A percentile compares a stretch with the other conserved stretches of the same genome.
phyloP scores from a whole-genome alignment of 108 stramenopile genomes.

The Nitzschia sp. region DNA sequence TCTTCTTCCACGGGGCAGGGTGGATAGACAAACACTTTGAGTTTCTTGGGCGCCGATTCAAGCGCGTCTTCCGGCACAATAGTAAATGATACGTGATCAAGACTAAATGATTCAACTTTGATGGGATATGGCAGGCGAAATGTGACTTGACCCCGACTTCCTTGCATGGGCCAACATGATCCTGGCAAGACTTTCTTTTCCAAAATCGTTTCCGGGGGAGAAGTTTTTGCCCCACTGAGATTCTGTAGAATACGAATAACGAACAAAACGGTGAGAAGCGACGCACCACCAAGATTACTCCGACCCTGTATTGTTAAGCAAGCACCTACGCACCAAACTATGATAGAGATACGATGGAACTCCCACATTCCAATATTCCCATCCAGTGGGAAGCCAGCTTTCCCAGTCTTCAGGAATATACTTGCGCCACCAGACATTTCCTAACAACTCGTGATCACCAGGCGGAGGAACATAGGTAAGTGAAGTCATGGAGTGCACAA shows the following conservation, averaged over 20 bases:
- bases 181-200: slow-evolving; percentile 40
- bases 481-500: slow-evolving; percentile 40
- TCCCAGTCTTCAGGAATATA: slow-evolving; percentile 82
- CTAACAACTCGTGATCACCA: slow-evolving; percentile 11
- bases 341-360: slow-evolving; percentile 56
- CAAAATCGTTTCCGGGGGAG: slow-evolving; percentile 54
- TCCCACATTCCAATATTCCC: slow-evolving; percentile 48
- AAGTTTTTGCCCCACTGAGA: slow-evolving; percentile 19
- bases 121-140: slow-evolving; percentile 57
- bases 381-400: slow-evolving; percentile 49
- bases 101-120: slow-evolving; percentile 53
- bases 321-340: slow-evolving; percentile 39
- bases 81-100: slow-evolving; percentile 58
- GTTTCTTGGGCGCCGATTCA: slow-evolving; percentile 61
- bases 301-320: background rate
- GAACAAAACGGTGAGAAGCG: slow-evolving; percentile 9
- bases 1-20: slow-evolving; percentile 40
- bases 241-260: slow-evolving; percentile 7
- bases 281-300: slow-evolving; percentile 19
- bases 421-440: slow-evolving; percentile 43
- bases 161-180: slow-evolving; percentile 67
- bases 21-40: slow-evolving; percentile 69
- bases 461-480: slow-evolving; percentile 26
- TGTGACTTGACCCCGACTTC: slow-evolving; percentile 50
- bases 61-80: slow-evolving; percentile 22